A percentile compares a stretch with the other conserved stretches of the same genome.
Evolutionary conservation across 371 early-diverging fungal species (phyloP).

Genomic region (Mucor mucedo): DNA sequence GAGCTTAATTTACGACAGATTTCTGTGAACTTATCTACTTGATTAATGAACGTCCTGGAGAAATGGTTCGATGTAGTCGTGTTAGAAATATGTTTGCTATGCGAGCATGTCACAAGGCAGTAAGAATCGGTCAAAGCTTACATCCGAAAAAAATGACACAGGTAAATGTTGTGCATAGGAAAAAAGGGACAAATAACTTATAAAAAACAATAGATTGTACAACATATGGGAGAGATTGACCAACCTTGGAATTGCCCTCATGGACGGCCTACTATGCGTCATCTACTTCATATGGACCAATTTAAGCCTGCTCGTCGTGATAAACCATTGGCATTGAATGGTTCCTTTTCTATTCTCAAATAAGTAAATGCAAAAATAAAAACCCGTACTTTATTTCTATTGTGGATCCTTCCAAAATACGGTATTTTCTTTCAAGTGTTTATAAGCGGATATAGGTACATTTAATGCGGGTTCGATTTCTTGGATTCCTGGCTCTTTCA

Average conservation of each 20-base stretch:
- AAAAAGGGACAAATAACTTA: background rate
- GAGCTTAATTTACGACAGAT: conserved; percentile 33
- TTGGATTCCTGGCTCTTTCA: conserved; percentile 60
- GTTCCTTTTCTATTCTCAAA: conserved; percentile 16
- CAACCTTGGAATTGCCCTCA: conserved; percentile 99
- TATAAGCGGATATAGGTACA: conserved; percentile 46
- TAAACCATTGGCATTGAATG: conserved; percentile 14
- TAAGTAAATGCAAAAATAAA: background rate
- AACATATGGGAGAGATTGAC: conserved; percentile 79
- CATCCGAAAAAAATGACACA: conserved; percentile 69
- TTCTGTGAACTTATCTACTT: conserved; percentile 72
- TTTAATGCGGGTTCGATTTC: conserved; percentile 62
- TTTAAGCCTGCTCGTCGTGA: conserved; percentile 4
- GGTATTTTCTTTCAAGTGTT: conserved; percentile 30
- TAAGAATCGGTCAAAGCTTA: conserved; percentile 83
- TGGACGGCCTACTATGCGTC: conserved; percentile 96
- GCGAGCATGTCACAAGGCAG: conserved; percentile 76
- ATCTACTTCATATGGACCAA: conserved; percentile 59
- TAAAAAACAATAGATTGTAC: conserved; percentile 57
- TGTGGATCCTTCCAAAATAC: conserved; percentile 31
- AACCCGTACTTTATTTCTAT: background rate
- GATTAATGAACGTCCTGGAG: conserved; percentile 50
- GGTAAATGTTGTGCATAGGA: conserved; percentile 25
- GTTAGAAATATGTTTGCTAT: conserved; percentile 76
- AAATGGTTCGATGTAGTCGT: conserved; percentile 68